Evolutionary conservation across 805 yeast species (phyloP).

Genomic region (Starmera quercuum): DNA sequence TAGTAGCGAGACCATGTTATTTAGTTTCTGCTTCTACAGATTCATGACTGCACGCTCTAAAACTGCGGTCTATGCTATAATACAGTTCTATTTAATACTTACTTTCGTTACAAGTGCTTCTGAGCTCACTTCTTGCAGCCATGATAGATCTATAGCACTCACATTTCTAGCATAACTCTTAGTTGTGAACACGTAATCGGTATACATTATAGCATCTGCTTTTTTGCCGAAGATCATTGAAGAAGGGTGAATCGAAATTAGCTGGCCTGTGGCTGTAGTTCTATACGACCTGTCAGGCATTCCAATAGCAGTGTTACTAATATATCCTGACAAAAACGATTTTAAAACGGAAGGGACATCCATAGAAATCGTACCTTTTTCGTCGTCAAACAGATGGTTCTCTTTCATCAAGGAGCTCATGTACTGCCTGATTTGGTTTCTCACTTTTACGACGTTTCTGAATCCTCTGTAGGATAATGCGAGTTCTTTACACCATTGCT

Average conservation of each 20-base stretch:
- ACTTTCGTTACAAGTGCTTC: background rate
- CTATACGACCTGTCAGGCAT: conserved; percentile 91
- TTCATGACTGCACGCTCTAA: no score
- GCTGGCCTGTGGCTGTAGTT: conserved; percentile 77
- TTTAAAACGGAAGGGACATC: conserved; percentile 58
- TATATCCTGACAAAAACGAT: conserved; percentile 75
- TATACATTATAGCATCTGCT: conserved; percentile 85
- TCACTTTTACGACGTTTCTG: conserved; percentile 65
- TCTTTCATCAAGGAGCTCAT: conserved; percentile 43
- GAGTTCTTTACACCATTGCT: conserved; percentile 77
- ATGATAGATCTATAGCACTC: conserved; percentile 69
- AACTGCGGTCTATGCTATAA: no score
- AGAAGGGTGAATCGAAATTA: conserved; percentile 85
- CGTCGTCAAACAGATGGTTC: conserved; percentile 17
- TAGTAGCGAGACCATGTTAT: no score
- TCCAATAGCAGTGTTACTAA: conserved; percentile 88
- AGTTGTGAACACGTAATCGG: conserved; percentile 88
- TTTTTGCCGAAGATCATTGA: conserved; percentile 77
- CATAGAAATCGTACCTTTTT: conserved; percentile 20
- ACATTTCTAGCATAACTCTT: conserved; percentile 90
- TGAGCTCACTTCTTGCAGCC: conserved; percentile 66
- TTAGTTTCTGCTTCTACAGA: no score
- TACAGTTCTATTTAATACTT: conserved; percentile 1
- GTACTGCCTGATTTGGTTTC: conserved; percentile 68
- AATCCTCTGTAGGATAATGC: conserved; percentile 75